phyloP scores from a whole-genome alignment of 345 rosid species.

The Sonneratia alba region DNA sequence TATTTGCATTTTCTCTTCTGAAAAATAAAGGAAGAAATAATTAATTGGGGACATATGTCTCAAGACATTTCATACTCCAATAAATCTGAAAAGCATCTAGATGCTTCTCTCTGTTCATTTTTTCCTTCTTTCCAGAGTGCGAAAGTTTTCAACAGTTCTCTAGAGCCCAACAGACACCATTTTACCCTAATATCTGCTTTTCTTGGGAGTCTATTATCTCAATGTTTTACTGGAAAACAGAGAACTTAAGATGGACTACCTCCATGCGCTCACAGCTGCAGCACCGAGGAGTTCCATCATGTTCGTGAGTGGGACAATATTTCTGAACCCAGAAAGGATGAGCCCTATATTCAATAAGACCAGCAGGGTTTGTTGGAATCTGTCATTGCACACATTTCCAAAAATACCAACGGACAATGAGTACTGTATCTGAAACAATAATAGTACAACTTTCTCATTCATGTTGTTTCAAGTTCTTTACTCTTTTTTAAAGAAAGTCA shows the following conservation, averaged over 20 bases:
- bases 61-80: background rate
- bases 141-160: background rate
- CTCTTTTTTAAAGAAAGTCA: background rate
- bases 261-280: slow-evolving; percentile 99
- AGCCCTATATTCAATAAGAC: slow-evolving; percentile 96
- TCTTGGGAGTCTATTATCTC: background rate
- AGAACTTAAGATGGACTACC: slow-evolving; percentile 20
- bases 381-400: slow-evolving; percentile 31
- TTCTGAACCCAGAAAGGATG: slow-evolving; percentile 98
- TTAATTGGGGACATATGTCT: background rate
- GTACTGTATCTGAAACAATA: slow-evolving; percentile 6
- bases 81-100: background rate
- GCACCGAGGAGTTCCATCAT: slow-evolving; percentile 82
- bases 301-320: slow-evolving; percentile 94
- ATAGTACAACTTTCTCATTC: background rate
- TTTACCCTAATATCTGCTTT: background rate
- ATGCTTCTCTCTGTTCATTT: background rate
- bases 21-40: background rate
- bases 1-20: background rate
- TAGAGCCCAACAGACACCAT: background rate
- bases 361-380: slow-evolving; percentile 86
- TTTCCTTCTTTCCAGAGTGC: background rate
- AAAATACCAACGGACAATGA: slow-evolving; percentile 20
- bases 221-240: slow-evolving; percentile 15
- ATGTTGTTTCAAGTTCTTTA: background rate